Evolutionary conservation across 441 rosid genomes (phyloP).

Genomic region (Erysimum cheiri): DNA sequence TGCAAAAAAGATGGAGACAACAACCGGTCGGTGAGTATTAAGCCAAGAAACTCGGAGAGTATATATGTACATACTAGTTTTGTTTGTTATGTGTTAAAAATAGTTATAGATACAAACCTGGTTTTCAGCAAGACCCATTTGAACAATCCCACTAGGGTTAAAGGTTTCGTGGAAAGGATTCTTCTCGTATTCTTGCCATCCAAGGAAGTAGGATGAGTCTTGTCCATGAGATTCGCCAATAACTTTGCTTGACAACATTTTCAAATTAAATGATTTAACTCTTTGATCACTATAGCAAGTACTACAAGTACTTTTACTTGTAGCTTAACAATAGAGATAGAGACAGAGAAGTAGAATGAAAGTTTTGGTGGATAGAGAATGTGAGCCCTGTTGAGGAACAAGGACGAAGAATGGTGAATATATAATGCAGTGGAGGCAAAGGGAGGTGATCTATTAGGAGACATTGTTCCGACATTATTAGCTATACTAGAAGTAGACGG

Average conservation of each 20-base stretch:
- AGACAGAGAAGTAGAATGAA: slow-evolving; percentile 5
- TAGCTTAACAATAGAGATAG: neutral
- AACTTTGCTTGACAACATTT: slow-evolving; percentile 76
- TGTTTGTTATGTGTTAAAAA: neutral
- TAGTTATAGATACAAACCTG: slow-evolving; percentile 54
- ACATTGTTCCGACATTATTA: slow-evolving; percentile 44
- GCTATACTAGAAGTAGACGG: slow-evolving; percentile 40
- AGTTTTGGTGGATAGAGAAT: slow-evolving; percentile 25
- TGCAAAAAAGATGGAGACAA: slow-evolving; percentile 31
- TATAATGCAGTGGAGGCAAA: slow-evolving; percentile 36
- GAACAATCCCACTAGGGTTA: slow-evolving; percentile 80
- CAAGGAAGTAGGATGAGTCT: slow-evolving; percentile 77
- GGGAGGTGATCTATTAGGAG: neutral
- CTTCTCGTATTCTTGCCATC: slow-evolving; percentile 73
- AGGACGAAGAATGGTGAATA: slow-evolving; percentile 16
- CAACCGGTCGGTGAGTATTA: slow-evolving; percentile 2
- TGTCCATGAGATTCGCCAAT: slow-evolving; percentile 64
- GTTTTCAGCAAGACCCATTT: slow-evolving; percentile 94
- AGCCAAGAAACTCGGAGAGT: neutral
- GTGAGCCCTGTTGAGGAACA: slow-evolving; percentile 45
- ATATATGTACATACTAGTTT: neutral
- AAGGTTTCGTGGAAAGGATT: slow-evolving; percentile 61
- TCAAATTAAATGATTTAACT: neutral
- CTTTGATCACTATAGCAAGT: slow-evolving; percentile 18
- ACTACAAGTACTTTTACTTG: slow-evolving; percentile 18